Percentiles rank a stretch among this genome's conserved stretches.
Evolutionary conservation across 257 asterid genomes (phyloP).

Genomic region (Parsonsia alboflavescens): DNA sequence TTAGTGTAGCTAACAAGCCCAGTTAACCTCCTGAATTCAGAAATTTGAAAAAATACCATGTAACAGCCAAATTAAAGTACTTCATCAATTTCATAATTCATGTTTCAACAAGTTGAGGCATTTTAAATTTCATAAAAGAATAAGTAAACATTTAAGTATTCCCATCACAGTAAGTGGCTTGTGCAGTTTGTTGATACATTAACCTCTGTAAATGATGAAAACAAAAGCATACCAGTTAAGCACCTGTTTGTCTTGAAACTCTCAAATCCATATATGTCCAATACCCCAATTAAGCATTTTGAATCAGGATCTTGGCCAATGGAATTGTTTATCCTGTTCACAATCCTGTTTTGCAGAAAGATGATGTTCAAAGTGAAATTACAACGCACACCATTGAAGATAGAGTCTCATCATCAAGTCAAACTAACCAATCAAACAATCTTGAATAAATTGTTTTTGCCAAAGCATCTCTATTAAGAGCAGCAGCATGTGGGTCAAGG

Average conservation of each 20-base stretch:
- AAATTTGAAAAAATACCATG: not conserved
- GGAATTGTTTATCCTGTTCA: conserved; percentile 73
- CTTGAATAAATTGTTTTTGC: conserved; percentile 77
- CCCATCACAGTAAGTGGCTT: conserved; percentile 12
- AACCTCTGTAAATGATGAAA: conserved; percentile 49
- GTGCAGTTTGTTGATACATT: conserved; percentile 36
- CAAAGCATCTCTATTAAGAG: conserved; percentile 74
- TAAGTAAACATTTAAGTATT: conserved; percentile 11
- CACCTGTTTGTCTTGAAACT: conserved; percentile 99
- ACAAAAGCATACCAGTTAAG: conserved; percentile 95
- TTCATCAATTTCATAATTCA: not conserved
- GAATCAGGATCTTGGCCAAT: conserved; percentile 89
- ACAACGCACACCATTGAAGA: conserved; percentile 5
- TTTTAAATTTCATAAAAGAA: not conserved
- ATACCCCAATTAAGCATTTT: conserved; percentile 72
- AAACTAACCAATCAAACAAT: conserved; percentile 82
- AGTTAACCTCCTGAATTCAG: not conserved
- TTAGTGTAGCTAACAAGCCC: not conserved
- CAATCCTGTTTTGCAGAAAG: conserved; percentile 55
- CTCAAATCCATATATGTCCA: conserved; percentile 95
- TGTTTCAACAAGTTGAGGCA: not conserved
- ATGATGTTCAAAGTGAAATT: conserved; percentile 10
- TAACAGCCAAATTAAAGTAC: not conserved
- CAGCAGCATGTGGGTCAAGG: conserved; percentile 65
- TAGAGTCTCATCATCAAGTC: not conserved